Conservation (phyloP, 1,284 basidiomycete species). For the Rhodofomes roseus region DNA sequence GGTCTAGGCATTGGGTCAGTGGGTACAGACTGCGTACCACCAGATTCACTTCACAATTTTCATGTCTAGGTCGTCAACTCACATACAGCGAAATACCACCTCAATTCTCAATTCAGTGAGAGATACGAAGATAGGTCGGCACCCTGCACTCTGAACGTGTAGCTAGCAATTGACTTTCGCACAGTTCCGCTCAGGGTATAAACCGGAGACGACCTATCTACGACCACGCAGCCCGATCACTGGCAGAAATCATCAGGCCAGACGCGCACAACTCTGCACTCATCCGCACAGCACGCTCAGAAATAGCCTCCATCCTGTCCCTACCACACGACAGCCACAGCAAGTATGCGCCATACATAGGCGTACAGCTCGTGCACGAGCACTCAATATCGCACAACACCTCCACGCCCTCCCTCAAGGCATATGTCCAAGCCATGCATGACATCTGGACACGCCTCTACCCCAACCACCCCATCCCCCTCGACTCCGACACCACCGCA, state of each 20-base stretch:
- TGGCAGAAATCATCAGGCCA: conserved; percentile 50
- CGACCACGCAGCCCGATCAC: conserved; percentile 41
- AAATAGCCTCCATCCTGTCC: conserved; percentile 36
- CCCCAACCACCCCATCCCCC: conserved; percentile 1
- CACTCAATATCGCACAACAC: conserved; percentile 42
- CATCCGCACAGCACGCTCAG: conserved; percentile 46
- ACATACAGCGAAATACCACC: conserved; percentile 59
- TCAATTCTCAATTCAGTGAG: conserved; percentile 51
- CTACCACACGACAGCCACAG: conserved; percentile 10
- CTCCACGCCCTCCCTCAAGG: conserved; percentile 44
- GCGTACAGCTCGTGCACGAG: conserved; percentile 52
- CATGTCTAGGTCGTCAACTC: conserved; percentile 51
- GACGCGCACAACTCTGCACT: conserved; percentile 42
- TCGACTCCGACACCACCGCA: conserved; percentile 4
- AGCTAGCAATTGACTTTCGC: not conserved
- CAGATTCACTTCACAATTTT: conserved; percentile 8
- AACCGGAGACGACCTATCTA: conserved; percentile 56
- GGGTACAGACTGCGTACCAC: not conserved
- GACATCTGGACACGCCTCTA: conserved; percentile 33
- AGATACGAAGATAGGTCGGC: conserved; percentile 50
- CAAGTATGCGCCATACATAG: conserved; percentile 38
- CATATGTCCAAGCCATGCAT: conserved; percentile 42
- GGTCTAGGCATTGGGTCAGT: conserved; percentile 57
- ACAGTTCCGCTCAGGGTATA: conserved; percentile 49
- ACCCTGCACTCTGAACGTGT: not conserved